Evolutionary conservation across 2,329 filamentous ascomycete genomes (phyloP).

Genomic region (Alternaria arborescens): DNA sequence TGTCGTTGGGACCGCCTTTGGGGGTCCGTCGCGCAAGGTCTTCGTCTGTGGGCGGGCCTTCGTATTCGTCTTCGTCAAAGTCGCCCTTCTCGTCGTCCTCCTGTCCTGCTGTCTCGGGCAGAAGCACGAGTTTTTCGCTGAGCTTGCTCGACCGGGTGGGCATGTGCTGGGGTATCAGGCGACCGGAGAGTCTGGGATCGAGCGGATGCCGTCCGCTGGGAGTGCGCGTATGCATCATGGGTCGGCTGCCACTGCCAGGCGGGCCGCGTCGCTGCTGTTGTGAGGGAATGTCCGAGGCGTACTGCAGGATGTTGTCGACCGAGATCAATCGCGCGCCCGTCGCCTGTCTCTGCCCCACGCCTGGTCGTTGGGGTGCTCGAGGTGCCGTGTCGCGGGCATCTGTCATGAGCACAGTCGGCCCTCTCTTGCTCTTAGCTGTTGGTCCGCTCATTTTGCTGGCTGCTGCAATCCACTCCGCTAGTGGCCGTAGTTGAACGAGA

Average conservation of each 20-base stretch:
- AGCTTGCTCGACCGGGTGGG: constrained; percentile 91
- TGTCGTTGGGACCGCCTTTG: constrained; percentile 72
- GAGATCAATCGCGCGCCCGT: constrained; percentile 70
- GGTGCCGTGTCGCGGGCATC: constrained; percentile 61
- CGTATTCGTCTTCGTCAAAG: constrained; percentile 64
- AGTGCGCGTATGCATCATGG: constrained; percentile 58
- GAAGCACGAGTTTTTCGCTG: constrained; percentile 93
- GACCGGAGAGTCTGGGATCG: constrained; percentile 64
- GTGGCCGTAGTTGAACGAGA: constrained; percentile 13
- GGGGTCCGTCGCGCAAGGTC: constrained; percentile 69
- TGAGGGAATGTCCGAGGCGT: constrained; percentile 93
- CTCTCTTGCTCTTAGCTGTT: constrained; percentile 49
- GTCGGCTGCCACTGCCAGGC: constrained; percentile 62
- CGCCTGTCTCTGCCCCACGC: constrained; percentile 45
- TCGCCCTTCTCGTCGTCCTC: constrained; percentile 64
- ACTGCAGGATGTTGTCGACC: constrained; percentile 94
- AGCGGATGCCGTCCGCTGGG: constrained; percentile 61
- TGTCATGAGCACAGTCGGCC: constrained; percentile 59
- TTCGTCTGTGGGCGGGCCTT: constrained; percentile 72
- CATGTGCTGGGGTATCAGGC: constrained; percentile 67
- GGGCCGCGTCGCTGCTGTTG: constrained; percentile 86
- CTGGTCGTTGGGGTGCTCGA: constrained; percentile 34
- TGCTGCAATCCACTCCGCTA: constrained; percentile 17
- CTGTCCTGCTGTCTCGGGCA: constrained; percentile 77
- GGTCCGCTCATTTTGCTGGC: constrained; percentile 42